These are phyloP conservation scores for Vigna radiata DNA, from an alignment of 306 rosid species.

Conservation along the genomic window DNA sequence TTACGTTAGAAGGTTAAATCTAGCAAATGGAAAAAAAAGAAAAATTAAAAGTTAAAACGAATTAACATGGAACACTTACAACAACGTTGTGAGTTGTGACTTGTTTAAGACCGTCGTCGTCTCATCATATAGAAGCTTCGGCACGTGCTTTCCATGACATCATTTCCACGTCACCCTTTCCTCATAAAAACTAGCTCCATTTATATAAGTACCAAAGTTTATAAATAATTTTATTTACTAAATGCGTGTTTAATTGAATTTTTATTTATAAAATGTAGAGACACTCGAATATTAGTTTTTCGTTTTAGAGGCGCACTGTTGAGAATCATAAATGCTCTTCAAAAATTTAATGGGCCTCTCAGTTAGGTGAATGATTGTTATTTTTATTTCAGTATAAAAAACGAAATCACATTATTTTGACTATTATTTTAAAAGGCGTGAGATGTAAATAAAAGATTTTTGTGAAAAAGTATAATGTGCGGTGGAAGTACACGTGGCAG, in stretches of 20 bases:
- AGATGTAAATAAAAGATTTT: too few species aligned
- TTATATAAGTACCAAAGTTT: not conserved
- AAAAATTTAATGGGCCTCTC: too few species aligned
- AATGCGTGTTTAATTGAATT: too few species aligned
- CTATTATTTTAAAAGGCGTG: too few species aligned
- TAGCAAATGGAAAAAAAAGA: not conserved
- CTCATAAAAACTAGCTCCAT: not conserved
- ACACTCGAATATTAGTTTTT: too few species aligned
- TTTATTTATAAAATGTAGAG: too few species aligned
- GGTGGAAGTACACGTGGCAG: conserved; percentile 44
- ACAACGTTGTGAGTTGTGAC: not conserved
- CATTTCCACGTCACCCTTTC: conserved; percentile 40
- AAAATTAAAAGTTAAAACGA: not conserved
- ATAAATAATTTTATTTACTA: not conserved
- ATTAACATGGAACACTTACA: not conserved
- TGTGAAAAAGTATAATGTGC: not conserved
- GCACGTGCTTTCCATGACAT: conserved; percentile 58
- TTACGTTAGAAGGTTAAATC: conserved; percentile 26
- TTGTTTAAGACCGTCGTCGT: conserved; percentile 3
- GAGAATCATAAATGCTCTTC: too few species aligned
- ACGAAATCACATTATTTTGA: too few species aligned
- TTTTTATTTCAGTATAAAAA: too few species aligned
- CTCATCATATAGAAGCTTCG: conserved; percentile 45
- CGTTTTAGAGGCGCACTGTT: too few species aligned
- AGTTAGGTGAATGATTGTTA: too few species aligned